Evolutionary conservation across 441 rosid genomes (phyloP).

Genomic region (Erodium moschatum): DNA sequence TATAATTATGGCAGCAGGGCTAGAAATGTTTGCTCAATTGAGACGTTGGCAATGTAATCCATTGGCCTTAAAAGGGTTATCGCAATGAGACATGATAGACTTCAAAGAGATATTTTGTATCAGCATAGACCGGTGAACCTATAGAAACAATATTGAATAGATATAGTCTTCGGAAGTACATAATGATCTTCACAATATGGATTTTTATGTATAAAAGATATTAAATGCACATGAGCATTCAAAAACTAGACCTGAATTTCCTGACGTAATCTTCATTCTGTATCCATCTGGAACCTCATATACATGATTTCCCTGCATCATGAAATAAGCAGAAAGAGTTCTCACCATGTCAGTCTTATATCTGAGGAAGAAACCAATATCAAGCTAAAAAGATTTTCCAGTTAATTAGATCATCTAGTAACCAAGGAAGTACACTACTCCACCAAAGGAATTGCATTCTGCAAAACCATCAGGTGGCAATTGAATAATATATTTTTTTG

Average conservation of each 20-base stretch:
- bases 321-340: neutral
- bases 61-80: no score
- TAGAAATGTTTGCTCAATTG: neutral
- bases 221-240: neutral
- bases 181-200: neutral
- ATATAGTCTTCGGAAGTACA: no score
- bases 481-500: neutral
- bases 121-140: neutral
- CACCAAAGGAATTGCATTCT: neutral
- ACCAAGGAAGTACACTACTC: neutral
- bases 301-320: conserved; percentile 57
- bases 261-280: conserved; percentile 51
- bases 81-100: no score
- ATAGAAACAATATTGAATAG: neutral
- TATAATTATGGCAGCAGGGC: neutral
- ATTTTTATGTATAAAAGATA: neutral
- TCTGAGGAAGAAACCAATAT: neutral
- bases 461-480: neutral
- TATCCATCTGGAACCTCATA: conserved; percentile 85
- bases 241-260: conserved; percentile 42
- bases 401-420: neutral
- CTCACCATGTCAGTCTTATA: neutral
- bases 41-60: neutral
- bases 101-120: neutral
- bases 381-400: neutral